Conservation (phyloP, 2,329 filamentous ascomycete species). For the Akanthomyces muscarius region DNA sequence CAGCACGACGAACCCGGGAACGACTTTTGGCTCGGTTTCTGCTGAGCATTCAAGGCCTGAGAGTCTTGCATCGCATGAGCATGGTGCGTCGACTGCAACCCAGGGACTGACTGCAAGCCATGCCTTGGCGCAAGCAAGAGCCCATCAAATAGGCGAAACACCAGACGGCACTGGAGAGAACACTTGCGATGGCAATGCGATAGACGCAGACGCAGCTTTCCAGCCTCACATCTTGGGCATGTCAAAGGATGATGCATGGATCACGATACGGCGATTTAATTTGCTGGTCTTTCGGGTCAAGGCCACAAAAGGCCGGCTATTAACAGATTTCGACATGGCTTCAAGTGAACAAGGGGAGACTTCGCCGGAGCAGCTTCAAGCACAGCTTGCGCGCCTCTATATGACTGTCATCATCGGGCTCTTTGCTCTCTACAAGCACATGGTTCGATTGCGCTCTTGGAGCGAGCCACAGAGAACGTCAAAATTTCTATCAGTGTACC, state of each 20-base stretch:
- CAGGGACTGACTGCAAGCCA: neutral
- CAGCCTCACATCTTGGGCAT: constrained; percentile 8
- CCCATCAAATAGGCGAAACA: neutral
- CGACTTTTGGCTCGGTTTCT: neutral
- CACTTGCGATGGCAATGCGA: neutral
- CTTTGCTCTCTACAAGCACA: constrained; percentile 66
- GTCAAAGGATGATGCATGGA: constrained; percentile 1
- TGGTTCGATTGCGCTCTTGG: constrained; percentile 76
- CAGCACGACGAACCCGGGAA: neutral
- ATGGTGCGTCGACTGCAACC: neutral
- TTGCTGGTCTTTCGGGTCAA: neutral
- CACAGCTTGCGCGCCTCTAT: constrained; percentile 75
- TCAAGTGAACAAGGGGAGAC: constrained; percentile 75
- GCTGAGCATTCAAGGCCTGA: neutral
- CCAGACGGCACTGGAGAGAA: neutral
- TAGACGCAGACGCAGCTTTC: neutral
- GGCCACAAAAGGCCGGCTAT: neutral
- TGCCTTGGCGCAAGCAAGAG: neutral
- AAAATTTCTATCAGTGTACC: constrained; percentile 55
- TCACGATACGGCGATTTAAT: neutral
- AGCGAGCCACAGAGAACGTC: constrained; percentile 65
- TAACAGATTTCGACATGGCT: neutral
- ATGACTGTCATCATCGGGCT: constrained; percentile 70
- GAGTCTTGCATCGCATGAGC: neutral
- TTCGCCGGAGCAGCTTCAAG: constrained; percentile 75